These are phyloP conservation scores for Umbilicaria muhlenbergii DNA, from an alignment of 495 filamentous ascomycete genomes.

Conservation along the genomic window DNA sequence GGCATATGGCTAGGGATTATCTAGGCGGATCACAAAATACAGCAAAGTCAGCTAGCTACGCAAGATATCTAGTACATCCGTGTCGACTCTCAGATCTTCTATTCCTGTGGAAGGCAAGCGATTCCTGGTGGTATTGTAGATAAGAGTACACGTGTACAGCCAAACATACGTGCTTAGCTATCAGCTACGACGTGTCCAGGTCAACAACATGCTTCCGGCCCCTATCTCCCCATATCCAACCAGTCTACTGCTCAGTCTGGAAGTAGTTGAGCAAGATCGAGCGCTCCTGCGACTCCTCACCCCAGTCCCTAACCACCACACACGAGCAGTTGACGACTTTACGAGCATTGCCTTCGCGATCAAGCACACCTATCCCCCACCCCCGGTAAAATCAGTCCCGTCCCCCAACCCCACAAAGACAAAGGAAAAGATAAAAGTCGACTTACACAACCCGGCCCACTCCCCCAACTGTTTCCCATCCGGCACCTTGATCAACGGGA, in stretches of 20 bases:
- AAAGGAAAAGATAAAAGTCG: slow-evolving; percentile 6
- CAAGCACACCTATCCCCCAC: slow-evolving; percentile 60
- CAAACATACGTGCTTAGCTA: too few species aligned
- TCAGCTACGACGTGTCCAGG: too few species aligned
- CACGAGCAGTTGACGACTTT: slow-evolving; percentile 99
- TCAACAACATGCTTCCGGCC: too few species aligned
- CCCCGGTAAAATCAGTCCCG: neutral
- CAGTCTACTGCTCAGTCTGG: slow-evolving; percentile 62
- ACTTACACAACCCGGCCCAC: slow-evolving; percentile 98
- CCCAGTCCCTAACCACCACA: slow-evolving; percentile 98
- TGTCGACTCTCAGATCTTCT: too few species aligned
- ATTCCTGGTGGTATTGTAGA: too few species aligned
- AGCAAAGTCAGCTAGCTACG: too few species aligned
- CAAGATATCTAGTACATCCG: too few species aligned
- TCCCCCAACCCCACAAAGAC: neutral
- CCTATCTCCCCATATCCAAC: too few species aligned
- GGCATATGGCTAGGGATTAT: too few species aligned
- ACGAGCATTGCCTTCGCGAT: slow-evolving; percentile 96
- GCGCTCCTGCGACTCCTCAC: slow-evolving; percentile 97
- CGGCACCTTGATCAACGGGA: slow-evolving; percentile 97
- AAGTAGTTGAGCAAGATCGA: slow-evolving; percentile 98
- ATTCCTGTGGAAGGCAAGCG: too few species aligned
- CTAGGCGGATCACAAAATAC: too few species aligned
- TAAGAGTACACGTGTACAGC: too few species aligned
- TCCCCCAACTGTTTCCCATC: slow-evolving; percentile 99